Conservation (phyloP, 441 rosid genomes). For the Arabidopsis hybrid region DNA sequence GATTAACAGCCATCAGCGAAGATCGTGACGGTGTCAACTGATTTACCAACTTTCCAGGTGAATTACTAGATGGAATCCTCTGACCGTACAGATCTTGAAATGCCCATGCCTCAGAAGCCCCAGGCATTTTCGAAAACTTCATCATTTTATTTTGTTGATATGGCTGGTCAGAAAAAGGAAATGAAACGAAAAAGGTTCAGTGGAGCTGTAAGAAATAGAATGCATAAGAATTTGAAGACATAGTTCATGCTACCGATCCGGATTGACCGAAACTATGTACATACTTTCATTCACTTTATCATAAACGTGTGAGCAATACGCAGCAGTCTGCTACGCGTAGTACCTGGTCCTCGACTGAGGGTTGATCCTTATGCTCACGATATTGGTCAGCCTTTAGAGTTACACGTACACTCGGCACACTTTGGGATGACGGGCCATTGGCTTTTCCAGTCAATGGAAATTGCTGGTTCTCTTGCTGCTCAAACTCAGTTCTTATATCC, state of each 20-base stretch:
- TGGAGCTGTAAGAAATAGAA: conserved; percentile 12
- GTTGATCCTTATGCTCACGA: conserved; percentile 51
- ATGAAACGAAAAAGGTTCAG: conserved; percentile 14
- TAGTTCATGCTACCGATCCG: conserved; percentile 12
- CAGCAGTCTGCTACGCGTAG: conserved; percentile 32
- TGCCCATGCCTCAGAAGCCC: conserved; percentile 51
- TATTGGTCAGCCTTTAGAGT: conserved; percentile 47
- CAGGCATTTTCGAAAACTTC: conserved; percentile 55
- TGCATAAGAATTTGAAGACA: conserved; percentile 18
- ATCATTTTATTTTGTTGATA: conserved; percentile 55
- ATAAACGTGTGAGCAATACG: conserved; percentile 24
- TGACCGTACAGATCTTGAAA: conserved; percentile 53
- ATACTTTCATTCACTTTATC: conserved; percentile 29
- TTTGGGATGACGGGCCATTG: conserved; percentile 54
- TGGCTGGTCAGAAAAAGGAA: conserved; percentile 50
- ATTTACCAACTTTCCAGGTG: conserved; percentile 54
- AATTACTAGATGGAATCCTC: conserved; percentile 56
- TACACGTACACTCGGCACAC: conserved; percentile 45
- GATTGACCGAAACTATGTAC: conserved; percentile 24
- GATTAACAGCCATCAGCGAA: conserved; percentile 54
- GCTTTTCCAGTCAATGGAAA: conserved; percentile 52
- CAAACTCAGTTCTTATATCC: conserved; percentile 60
- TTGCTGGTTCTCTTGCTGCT: conserved; percentile 56
- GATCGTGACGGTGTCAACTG: conserved; percentile 54
- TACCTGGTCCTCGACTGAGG: conserved; percentile 65